Evolutionary conservation across 371 early-diverging fungal genomes (phyloP), one percentile per base, ranked within the genome.

Genomic region (Lichtheimia ornata): DNA sequence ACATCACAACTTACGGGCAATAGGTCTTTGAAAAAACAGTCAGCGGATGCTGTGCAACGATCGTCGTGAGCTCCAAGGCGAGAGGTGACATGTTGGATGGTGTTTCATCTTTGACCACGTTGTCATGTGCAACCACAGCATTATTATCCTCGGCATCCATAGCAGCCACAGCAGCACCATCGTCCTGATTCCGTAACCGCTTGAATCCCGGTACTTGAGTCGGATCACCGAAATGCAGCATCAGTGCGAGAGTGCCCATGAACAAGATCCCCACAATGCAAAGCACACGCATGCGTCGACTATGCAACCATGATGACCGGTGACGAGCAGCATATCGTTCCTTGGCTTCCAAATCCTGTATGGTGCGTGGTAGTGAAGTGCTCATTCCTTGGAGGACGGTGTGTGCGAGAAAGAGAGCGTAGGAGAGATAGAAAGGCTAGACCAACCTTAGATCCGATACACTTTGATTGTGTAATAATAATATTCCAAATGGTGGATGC

Each of bases 11-110:
- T 50, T 51, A 59, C 59, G 59, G 59, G 40, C 59, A 59, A 24
- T 51, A 59, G 14, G 59, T 59, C 30, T 59, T 59, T 27, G 59
- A 59, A 51, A 59, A 59, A 5, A 59, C 59, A 24, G 59, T 59
- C 13, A 59, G 12, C 12, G 59, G 59, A 51, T 59, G 59, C 13
- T 18, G 28, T 24, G 18, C 27, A 18, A 59, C 17, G 22, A 59
- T 59, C 13, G 18, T 35, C 4, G 35, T 24, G 18, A 59, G 13
- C 18, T 59, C 59, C 14, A 15, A n/a, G 14, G 44, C 45, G 11
- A 57, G 18, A n/a, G 47, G 44, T 30, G 42, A 49, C 24, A 20
- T 25, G 20, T 56, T 42, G 9, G 56, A 44, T 56, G 17, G 14
- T 5, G 59, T 22, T 35, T 42, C 59, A 27, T 25, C 35, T 35